Base-by-base conservation (phyloP, 1,284 basidiomycete species). In the Rhodotorula sp. region DNA sequence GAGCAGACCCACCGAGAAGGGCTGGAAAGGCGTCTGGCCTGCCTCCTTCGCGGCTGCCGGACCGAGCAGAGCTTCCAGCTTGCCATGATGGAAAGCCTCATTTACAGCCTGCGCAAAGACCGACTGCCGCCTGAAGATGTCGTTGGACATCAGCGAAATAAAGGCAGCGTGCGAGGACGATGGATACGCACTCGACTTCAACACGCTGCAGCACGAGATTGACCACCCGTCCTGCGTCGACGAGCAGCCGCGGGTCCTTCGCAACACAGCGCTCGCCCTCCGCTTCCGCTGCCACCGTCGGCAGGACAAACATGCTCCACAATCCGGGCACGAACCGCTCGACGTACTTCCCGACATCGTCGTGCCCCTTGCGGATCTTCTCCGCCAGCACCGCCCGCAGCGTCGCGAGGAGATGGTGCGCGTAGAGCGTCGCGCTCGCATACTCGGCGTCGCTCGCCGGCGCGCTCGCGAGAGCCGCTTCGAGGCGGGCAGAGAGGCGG, bases 401-500 rank as follows among this genome's bases (percentile, higher is more conserved):
- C 0, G 90, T 87, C 68, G 85, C 84, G 45, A 97, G 84, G n/a
- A 97, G 85, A 46, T 92, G 88, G 81, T 92, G 91, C 0, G 88
- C 88, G 79, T 94, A 97, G 16, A 92, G 90, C 1, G 61, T 23
- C 21, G 90, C 87, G 25, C 81, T 83, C 19, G 87, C 84, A 79
- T 91, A 89, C 21, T 77, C 77, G 46, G 44, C 59, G 13, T 68
- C 52, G 27, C 65, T 71, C 21, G 61, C 57, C 48, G 78, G 61
- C n/a, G 87, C 71, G 16, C 81, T 59, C 27, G 87, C 73, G 19
- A 81, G 81, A 74, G 87, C 89, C 52, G 79, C 73, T 42, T 93
- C 91, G 42, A 98, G 84, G 80, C 93, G 92, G 2, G 90, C 89
- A 1, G 86, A 87, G 17, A 98, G 83, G 34, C 91, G 88, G 58